Percentiles rank a stretch among this genome's conserved stretches.
These are phyloP conservation scores for Xylogone sp. DNA, from an alignment of 2,329 filamentous ascomycete species.

Conservation along the genomic window DNA sequence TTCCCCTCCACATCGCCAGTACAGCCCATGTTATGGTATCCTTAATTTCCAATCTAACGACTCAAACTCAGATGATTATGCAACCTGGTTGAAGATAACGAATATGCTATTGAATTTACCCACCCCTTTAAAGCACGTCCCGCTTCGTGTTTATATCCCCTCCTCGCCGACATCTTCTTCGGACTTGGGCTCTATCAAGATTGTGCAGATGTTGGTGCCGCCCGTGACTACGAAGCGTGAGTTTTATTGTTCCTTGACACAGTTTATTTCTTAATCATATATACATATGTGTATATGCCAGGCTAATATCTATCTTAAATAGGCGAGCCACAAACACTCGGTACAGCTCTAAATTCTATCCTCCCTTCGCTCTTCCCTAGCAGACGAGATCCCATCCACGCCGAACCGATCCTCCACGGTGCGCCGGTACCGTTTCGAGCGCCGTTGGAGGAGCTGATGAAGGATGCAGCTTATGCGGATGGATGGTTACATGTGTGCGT, in stretches of 20 bases:
- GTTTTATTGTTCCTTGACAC: too few species aligned
- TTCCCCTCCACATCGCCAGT: too few species aligned
- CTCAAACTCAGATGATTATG: conserved; percentile 59
- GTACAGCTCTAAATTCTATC: conserved; percentile 69
- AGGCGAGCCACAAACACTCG: conserved; percentile 64
- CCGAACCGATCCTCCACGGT: conserved; percentile 82
- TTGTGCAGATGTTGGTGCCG: conserved; percentile 73
- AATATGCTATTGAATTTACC: conserved; percentile 73
- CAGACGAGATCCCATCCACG: conserved; percentile 76
- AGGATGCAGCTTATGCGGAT: conserved; percentile 81
- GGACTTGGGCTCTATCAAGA: conserved; percentile 55
- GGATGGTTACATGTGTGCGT: conserved; percentile 87
- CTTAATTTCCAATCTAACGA: too few species aligned
- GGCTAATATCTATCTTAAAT: conserved; percentile 1
- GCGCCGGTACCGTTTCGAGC: conserved; percentile 76
- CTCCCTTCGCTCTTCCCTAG: conserved; percentile 85
- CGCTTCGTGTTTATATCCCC: conserved; percentile 82
- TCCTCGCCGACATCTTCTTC: conserved; percentile 48
- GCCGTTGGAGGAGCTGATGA: conserved; percentile 77
- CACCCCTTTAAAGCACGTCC: conserved; percentile 74
- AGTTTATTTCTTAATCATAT: too few species aligned
- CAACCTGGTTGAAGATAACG: conserved; percentile 70
- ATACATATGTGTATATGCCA: too few species aligned
- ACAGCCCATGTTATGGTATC: too few species aligned
- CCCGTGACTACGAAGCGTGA: conserved; percentile 36